phyloP scores from a whole-genome alignment of 148 eudicot genomes.

The Beta vulgaris region DNA sequence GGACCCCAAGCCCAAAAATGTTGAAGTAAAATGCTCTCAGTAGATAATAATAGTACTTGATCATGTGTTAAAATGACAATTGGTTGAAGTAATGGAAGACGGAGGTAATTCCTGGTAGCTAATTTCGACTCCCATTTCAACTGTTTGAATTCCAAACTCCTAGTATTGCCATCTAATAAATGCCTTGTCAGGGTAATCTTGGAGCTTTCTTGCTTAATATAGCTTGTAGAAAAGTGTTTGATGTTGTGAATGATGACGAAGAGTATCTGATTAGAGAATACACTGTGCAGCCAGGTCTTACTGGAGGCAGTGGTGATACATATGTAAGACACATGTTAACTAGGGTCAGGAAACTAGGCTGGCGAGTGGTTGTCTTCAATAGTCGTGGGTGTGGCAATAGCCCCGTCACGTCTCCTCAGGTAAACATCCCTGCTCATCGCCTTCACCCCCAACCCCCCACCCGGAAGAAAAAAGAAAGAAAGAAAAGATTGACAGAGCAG shows the following conservation, averaged over 20 bases:
- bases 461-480: too few relatives aligned
- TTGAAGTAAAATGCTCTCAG: too few relatives aligned
- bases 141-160: neutral
- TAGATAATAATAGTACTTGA: too few relatives aligned
- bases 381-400: constrained; percentile 88
- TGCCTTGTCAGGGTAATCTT: neutral
- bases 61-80: too few relatives aligned
- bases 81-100: too few relatives aligned
- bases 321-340: constrained; percentile 86
- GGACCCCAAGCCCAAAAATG: too few relatives aligned
- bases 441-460: neutral
- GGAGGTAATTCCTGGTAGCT: too few relatives aligned
- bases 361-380: constrained; percentile 86
- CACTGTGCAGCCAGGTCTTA: constrained; percentile 80
- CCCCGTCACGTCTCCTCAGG: constrained; percentile 92
- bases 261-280: neutral
- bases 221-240: neutral
- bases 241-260: neutral
- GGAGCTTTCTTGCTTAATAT: neutral
- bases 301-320: constrained; percentile 87
- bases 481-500: neutral
- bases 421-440: constrained; percentile 16
- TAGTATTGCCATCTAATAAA: neutral
- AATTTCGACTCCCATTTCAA: neutral
- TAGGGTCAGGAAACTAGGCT: constrained; percentile 66